These are phyloP conservation scores for Malassezia equina DNA, from an alignment of 1,284 basidiomycete genomes.

Conservation along the genomic window DNA sequence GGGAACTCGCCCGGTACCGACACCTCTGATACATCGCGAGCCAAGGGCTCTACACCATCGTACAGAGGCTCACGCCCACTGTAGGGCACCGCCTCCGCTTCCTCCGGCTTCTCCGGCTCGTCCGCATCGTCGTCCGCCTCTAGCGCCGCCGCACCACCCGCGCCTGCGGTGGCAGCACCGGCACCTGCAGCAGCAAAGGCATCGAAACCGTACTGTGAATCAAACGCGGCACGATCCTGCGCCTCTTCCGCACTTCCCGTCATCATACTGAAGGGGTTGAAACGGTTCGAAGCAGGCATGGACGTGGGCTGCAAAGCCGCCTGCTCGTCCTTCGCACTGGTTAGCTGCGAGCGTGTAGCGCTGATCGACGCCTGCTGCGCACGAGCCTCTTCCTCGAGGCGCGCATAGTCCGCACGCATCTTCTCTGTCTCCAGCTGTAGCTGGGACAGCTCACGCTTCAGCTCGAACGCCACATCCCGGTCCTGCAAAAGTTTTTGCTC, in stretches of 20 bases:
- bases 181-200: constrained; percentile 3
- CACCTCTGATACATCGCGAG: background rate
- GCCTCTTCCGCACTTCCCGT: background rate
- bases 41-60: background rate
- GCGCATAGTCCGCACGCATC: constrained; percentile 70
- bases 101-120: background rate
- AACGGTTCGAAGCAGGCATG: background rate
- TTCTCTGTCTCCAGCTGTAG: constrained; percentile 63
- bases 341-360: constrained; percentile 87
- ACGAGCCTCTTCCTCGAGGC: constrained; percentile 80
- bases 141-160: background rate
- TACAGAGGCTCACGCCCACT: background rate
- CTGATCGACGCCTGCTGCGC: constrained; percentile 90
- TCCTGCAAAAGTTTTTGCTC: constrained; percentile 78
- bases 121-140: background rate
- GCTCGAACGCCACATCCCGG: constrained; percentile 81
- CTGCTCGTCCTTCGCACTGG: constrained; percentile 68
- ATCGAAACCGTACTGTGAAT: constrained; percentile 13
- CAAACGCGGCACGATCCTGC: constrained; percentile 50
- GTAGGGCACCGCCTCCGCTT: background rate
- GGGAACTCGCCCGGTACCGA: background rate
- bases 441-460: constrained; percentile 74
- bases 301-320: constrained; percentile 52
- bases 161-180: background rate
- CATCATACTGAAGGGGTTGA: constrained; percentile 78